Evolutionary conservation across 2,329 filamentous ascomycete species (phyloP).

Genomic region (Calonectria ilicicola): DNA sequence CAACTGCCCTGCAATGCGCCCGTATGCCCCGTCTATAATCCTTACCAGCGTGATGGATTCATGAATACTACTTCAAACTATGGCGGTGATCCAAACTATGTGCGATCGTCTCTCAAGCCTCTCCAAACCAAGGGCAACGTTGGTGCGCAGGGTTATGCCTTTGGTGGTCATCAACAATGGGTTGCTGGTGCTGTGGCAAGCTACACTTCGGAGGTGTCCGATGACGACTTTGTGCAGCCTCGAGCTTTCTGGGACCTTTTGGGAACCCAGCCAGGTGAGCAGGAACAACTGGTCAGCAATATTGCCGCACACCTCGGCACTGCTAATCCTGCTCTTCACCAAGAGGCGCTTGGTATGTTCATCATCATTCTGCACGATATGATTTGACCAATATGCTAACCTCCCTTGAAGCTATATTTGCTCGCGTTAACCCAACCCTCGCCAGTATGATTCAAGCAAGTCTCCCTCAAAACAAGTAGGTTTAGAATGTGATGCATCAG

Average conservation of each 20-base stretch:
- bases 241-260: slow-evolving; percentile 15
- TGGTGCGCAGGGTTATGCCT: slow-evolving; percentile 29
- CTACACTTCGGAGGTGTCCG: slow-evolving; percentile 52
- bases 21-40: slow-evolving; percentile 15
- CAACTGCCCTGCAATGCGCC: slow-evolving; percentile 54
- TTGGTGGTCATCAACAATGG: slow-evolving; percentile 56
- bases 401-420: not conserved
- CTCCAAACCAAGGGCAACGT: not conserved
- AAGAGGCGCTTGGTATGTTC: slow-evolving; percentile 7
- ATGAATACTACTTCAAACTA: slow-evolving; percentile 41
- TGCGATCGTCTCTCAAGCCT: slow-evolving; percentile 45
- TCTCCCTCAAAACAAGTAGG: not conserved
- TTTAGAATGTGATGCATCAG: not conserved
- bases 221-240: slow-evolving; percentile 17
- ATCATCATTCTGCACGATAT: no score
- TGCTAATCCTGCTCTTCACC: not conserved
- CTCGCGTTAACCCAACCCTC: not conserved
- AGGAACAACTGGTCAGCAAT: slow-evolving; percentile 4
- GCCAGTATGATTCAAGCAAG: not conserved
- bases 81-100: slow-evolving; percentile 43
- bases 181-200: slow-evolving; percentile 63
- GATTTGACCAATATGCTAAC: not conserved
- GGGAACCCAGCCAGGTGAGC: slow-evolving; percentile 3
- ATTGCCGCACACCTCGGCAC: slow-evolving; percentile 1
- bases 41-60: slow-evolving; percentile 36